Percentiles rank a stretch among this genome's conserved stretches.
phyloP scores from a whole-genome alignment of 345 rosid species.

The Combretum micranthum region DNA sequence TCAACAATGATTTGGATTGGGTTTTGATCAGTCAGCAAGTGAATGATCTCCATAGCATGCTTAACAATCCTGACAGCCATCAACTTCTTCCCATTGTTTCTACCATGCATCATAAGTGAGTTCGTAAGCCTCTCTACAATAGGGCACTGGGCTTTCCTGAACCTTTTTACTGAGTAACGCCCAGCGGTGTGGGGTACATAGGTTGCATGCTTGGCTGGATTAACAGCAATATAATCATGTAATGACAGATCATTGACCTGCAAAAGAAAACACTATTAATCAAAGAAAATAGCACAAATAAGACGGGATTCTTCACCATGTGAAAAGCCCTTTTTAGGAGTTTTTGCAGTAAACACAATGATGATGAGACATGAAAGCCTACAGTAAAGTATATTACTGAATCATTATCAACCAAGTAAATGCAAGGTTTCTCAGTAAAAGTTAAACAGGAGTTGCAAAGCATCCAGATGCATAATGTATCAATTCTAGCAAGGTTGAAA shows the following conservation, averaged over 20 bases:
- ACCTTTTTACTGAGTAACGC: constrained; percentile 85
- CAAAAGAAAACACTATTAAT: not conserved
- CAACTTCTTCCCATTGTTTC: constrained; percentile 87
- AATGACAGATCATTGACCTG: constrained; percentile 72
- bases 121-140: constrained; percentile 91
- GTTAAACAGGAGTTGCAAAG: too few species aligned
- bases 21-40: constrained; percentile 68
- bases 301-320: too few species aligned
- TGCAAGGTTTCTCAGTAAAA: too few species aligned
- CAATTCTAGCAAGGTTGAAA: too few species aligned
- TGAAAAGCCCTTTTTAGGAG: too few species aligned
- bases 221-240: constrained; percentile 67
- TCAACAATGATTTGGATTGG: constrained; percentile 90
- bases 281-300: too few species aligned
- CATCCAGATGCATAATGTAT: too few species aligned
- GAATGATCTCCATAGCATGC: constrained; percentile 94
- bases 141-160: constrained; percentile 96
- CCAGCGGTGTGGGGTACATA: constrained; percentile 95
- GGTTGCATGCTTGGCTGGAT: constrained; percentile 70
- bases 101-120: constrained; percentile 93
- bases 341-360: too few species aligned
- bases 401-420: too few species aligned
- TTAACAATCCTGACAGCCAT: constrained; percentile 82
- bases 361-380: too few species aligned
- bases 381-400: too few species aligned